These are phyloP conservation scores for Suhomyces anneliseae DNA, from an alignment of 1,139 yeast species.

Conservation along the genomic window DNA sequence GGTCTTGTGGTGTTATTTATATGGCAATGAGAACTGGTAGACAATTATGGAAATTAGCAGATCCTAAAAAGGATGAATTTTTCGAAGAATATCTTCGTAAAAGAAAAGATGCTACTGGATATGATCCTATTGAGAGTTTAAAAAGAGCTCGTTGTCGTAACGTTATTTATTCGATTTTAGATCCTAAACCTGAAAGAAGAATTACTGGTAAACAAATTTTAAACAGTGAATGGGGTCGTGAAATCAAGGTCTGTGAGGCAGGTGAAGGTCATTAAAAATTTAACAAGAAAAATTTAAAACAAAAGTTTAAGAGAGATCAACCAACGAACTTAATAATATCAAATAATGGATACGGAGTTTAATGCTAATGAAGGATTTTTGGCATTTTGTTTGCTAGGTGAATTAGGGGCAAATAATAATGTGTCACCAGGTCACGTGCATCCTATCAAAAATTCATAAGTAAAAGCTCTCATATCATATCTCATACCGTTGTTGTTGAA, in stretches of 20 bases:
- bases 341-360: too few species aligned
- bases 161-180: conserved; percentile 87
- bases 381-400: too few species aligned
- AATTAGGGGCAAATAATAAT: too few species aligned
- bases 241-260: conserved; percentile 74
- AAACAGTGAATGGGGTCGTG: conserved; percentile 95
- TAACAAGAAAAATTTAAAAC: too few species aligned
- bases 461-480: too few species aligned
- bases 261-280: conserved; percentile 37
- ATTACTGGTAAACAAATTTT: conserved; percentile 85
- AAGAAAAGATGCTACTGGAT: conserved; percentile 79
- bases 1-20: conserved; percentile 96
- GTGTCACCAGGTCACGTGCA: too few species aligned
- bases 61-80: conserved; percentile 72
- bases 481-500: too few species aligned
- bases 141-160: conserved; percentile 86
- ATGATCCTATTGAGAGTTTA: conserved; percentile 83
- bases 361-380: too few species aligned
- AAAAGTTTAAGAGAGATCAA: too few species aligned
- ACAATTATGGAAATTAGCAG: conserved; percentile 88
- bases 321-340: too few species aligned
- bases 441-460: too few species aligned
- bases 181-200: conserved; percentile 84
- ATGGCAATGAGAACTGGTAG: conserved; percentile 99
- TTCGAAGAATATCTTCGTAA: conserved; percentile 70